Base-by-base conservation (phyloP, 192 early-diverging fungal species). In the Diversispora epigaea region DNA sequence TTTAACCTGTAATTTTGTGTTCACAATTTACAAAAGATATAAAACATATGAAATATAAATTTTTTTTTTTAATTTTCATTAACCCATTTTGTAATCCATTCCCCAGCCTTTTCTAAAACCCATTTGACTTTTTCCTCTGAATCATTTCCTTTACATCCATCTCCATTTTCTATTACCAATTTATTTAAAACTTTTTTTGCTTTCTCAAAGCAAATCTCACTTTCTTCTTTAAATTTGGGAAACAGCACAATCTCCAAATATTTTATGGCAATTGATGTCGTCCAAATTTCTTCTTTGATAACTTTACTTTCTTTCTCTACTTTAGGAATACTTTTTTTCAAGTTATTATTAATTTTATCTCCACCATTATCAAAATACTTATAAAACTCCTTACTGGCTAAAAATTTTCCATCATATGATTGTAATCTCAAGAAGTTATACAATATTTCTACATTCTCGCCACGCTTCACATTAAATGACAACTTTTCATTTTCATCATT, bases 401-500 rank as follows among this genome's bases (percentile, higher is more conserved):
- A 25, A 47, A 73, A 62, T 32, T 39, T 58, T 62, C 71, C 58
- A 73, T 73, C 71, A 73, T 62, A 73, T n/a, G 71, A 62, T 73
- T 73, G 58, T 3, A 73, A 73, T 14, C 22, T 47, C 22, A 73
- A 62, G 62, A 63, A 62, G 6, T 1, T 43, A 12, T 45, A 62
- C 6, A 73, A 39, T n/a, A 15, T 58, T 47, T 73, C 58, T 43
- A 73, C 19, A 50, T 44, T 49, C 17, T 10, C 10, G 10, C 11
- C 22, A 40, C 17, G n/a, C 45, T 68, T 15, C 12, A 47, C 22
- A 25, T 25, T 68, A 39, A 67, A 2, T 21, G 3, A 4, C 17
- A 4, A 6, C 43, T 3, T 5, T 0, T 68, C 6, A 12, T 6
- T 32, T 12, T 68, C 25, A 10, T 56, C 14, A 22, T 4, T 71